Evolutionary conservation across 768 basidiomycete species (phyloP).

Genomic region (Mycena kentingensis): DNA sequence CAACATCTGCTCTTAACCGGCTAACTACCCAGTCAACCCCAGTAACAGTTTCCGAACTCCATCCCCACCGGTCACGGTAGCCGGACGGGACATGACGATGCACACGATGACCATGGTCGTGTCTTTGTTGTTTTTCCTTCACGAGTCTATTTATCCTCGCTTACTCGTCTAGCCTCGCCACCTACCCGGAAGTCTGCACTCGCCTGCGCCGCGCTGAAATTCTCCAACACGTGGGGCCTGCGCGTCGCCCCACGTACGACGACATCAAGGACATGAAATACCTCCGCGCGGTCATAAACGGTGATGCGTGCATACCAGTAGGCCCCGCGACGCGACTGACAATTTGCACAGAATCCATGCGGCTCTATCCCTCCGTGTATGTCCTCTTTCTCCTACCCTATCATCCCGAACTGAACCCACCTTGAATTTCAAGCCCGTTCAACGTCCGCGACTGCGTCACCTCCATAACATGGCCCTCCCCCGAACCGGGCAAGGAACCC

Average conservation of each 20-base stretch:
- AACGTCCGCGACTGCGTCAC: no score
- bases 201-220: conserved; percentile 33
- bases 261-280: conserved; percentile 34
- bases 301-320: no score
- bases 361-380: no score
- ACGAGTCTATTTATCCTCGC: conserved; percentile 29
- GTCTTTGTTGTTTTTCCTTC: conserved; percentile 5
- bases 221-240: conserved; percentile 24
- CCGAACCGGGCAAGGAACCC: no score
- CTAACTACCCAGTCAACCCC: background rate
- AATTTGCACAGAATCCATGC: no score
- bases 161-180: conserved; percentile 26
- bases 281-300: no score
- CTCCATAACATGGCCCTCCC: no score
- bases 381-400: no score
- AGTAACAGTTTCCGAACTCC: background rate
- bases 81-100: conserved; percentile 8
- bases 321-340: no score
- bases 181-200: conserved; percentile 23
- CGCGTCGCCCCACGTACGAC: conserved; percentile 25
- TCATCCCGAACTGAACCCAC: no score
- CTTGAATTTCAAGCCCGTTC: no score
- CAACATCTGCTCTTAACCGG: background rate
- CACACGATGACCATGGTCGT: conserved; percentile 1
- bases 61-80: background rate